Conservation (phyloP, 768 basidiomycete species). For the Calocybe gangraenosa region DNA sequence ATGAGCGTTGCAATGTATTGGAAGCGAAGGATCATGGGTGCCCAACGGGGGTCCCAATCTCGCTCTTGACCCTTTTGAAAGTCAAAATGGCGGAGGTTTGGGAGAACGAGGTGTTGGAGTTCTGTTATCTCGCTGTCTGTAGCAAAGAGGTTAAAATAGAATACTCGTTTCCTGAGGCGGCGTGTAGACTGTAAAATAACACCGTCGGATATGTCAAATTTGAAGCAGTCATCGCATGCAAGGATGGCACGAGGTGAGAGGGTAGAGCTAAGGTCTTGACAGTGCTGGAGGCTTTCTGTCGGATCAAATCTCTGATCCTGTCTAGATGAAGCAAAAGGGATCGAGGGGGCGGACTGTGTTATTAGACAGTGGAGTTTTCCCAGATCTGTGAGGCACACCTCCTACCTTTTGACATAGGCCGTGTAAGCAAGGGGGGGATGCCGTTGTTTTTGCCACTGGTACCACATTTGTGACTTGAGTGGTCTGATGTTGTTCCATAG, state of each 20-base stretch:
- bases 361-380: not conserved
- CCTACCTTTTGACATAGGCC: not conserved
- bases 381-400: conserved; percentile 1
- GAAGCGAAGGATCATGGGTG: conserved; percentile 2
- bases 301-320: not conserved
- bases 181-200: not conserved
- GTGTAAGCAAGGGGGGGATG: not conserved
- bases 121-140: not conserved
- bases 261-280: not conserved
- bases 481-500: conserved; percentile 6
- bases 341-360: not conserved
- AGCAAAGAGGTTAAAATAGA: not conserved
- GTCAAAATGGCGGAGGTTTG: conserved; percentile 1
- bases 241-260: not conserved
- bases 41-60: conserved; percentile 3
- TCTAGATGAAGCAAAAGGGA: conserved; percentile 3
- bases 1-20: not conserved
- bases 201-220: not conserved
- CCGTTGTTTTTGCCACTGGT: not conserved
- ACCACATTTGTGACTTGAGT: not conserved
- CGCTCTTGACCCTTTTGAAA: not conserved
- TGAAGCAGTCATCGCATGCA: not conserved
- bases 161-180: not conserved
- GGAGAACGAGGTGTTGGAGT: conserved; percentile 1
- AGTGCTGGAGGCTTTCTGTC: not conserved